Percentiles rank a stretch among this genome's conserved stretches.
These are phyloP conservation scores for Termitomyces sp. DNA, from an alignment of 1,284 basidiomycete genomes.

Conservation along the genomic window DNA sequence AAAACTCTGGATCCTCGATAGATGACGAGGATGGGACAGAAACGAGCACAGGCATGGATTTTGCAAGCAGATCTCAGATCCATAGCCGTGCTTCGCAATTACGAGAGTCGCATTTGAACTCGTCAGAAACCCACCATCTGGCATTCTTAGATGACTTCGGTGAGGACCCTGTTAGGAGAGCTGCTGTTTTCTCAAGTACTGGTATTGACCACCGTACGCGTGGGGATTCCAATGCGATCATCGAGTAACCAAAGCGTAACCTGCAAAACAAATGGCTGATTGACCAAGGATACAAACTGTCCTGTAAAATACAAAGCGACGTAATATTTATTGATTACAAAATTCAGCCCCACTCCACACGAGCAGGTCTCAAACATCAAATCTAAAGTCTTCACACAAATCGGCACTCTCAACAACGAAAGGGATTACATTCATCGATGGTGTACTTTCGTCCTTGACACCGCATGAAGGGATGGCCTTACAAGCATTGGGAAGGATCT, in stretches of 20 bases:
- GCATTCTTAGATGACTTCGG: neutral
- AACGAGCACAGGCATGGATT: neutral
- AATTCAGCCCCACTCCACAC: neutral
- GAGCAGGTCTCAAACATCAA: constrained; percentile 19
- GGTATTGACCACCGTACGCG: neutral
- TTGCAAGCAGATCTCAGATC: neutral
- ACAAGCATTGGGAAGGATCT: neutral
- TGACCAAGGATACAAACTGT: neutral
- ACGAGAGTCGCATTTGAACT: neutral
- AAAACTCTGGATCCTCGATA: constrained; percentile 7
- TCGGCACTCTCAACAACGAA: constrained; percentile 6
- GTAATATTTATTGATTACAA: neutral
- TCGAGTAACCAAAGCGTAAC: neutral
- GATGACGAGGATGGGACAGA: neutral
- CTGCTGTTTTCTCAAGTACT: neutral
- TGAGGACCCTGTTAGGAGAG: neutral
- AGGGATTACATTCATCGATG: constrained; percentile 1
- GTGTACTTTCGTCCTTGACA: neutral
- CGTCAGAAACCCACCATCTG: neutral
- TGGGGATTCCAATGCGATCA: neutral
- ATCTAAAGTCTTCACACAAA: constrained; percentile 24
- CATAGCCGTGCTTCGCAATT: neutral
- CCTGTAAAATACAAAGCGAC: neutral
- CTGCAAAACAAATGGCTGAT: neutral
- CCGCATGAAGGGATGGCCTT: neutral